Evolutionary conservation across 129 eudicot species (phyloP).

Genomic region (Daucus carota): DH1_v3.0 NC_030385.2:26198001-26198500

Average conservation of each 20-base stretch:
- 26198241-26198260: neutral
- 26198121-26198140: neutral
- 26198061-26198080: neutral
- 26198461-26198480: neutral
- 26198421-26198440: neutral
- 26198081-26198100: neutral
- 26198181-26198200: constrained; percentile 1
- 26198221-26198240: neutral
- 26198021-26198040: neutral
- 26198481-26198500: neutral
- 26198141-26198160: neutral
- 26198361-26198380: constrained; percentile 6
- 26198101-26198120: neutral
- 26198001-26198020: neutral
- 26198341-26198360: neutral
- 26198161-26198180: neutral
- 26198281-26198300: neutral
- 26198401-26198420: constrained; percentile 2
- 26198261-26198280: neutral
- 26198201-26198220: neutral
- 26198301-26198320: neutral
- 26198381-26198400: neutral
- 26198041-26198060: neutral
- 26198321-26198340: constrained; percentile 1
- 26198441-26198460: neutral